Conservation (phyloP, 2,329 filamentous ascomycete genomes). For the Hypoxylon sp. region DNA sequence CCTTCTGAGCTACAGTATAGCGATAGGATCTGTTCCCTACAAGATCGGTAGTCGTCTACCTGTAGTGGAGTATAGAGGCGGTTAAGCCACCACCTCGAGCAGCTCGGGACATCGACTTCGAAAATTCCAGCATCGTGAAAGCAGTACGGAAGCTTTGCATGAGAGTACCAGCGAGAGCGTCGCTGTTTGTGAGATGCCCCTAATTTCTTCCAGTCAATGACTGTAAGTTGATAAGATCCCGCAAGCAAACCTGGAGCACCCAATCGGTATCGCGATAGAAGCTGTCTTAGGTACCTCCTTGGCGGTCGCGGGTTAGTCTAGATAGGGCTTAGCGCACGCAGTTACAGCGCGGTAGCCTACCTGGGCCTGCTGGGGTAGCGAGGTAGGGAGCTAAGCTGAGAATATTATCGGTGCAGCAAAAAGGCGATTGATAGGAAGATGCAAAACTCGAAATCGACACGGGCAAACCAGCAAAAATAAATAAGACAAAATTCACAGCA, state of each 20-base stretch:
- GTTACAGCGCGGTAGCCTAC: conserved; percentile 7
- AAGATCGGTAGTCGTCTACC: no score
- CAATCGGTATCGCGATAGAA: conserved; percentile 18
- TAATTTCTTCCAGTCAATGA: no score
- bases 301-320: conserved; percentile 6
- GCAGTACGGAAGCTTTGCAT: no score
- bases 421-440: conserved; percentile 27
- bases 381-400: no score
- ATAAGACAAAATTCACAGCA: conserved; percentile 6
- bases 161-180: no score
- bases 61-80: no score
- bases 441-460: conserved; percentile 28
- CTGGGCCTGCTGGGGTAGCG: not conserved
- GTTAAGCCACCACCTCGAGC: no score
- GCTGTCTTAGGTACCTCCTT: conserved; percentile 18
- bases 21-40: no score
- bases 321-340: conserved; percentile 17
- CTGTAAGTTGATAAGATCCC: not conserved
- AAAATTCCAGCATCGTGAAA: no score
- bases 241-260: not conserved
- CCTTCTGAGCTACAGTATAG: not conserved
- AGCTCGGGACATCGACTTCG: no score
- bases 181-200: no score
- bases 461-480: conserved; percentile 18
- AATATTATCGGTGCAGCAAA: conserved; percentile 11